phyloP scores from a whole-genome alignment of 2,329 filamentous ascomycete genomes.

The Cladophialophora immunda region DNA sequence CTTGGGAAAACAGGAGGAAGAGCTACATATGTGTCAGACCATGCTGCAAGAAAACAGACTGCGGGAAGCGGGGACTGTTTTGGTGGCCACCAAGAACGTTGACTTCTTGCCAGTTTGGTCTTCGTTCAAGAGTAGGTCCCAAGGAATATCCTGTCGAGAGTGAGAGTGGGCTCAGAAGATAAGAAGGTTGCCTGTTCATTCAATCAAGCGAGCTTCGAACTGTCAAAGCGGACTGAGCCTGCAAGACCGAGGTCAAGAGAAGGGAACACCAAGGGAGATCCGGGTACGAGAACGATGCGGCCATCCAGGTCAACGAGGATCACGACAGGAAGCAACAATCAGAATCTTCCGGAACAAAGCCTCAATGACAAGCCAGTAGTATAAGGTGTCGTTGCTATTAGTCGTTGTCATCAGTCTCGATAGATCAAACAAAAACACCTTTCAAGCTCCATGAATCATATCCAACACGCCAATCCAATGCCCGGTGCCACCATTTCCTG shows the following conservation, averaged over 20 bases:
- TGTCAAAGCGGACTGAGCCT: background rate
- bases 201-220: background rate
- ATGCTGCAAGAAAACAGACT: background rate
- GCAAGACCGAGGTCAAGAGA: background rate
- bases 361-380: conserved; percentile 8
- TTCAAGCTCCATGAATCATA: conserved; percentile 2
- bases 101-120: conserved; percentile 4
- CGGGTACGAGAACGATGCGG: background rate
- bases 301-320: conserved; percentile 11
- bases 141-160: conserved; percentile 4
- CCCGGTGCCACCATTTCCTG: conserved; percentile 33
- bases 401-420: conserved; percentile 25
- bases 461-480: conserved; percentile 32
- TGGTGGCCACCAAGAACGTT: background rate
- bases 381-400: conserved; percentile 34
- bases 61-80: background rate
- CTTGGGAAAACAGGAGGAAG: background rate
- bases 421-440: conserved; percentile 18
- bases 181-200: background rate
- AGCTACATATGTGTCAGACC: background rate
- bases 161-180: background rate
- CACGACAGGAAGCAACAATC: conserved; percentile 9
- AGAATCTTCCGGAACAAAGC: conserved; percentile 3
- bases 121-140: background rate
- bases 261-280: background rate